These are phyloP conservation scores for Ophiocordyceps camponoti-saundersi DNA, from an alignment of 2,329 filamentous ascomycete species.

Conservation along the genomic window DNA sequence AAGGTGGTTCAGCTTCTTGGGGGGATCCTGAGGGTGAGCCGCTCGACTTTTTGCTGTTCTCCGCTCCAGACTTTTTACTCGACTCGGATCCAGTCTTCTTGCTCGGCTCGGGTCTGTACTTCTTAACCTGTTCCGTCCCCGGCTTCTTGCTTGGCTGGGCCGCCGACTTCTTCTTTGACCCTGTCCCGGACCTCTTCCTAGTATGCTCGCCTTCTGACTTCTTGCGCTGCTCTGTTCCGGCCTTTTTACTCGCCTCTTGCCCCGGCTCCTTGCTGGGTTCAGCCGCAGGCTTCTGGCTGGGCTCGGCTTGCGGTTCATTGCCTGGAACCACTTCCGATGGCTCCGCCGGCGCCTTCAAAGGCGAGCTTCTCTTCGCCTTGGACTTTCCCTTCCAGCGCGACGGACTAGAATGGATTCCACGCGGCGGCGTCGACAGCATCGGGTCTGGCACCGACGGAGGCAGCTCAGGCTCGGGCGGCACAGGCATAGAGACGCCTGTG, in stretches of 20 bases:
- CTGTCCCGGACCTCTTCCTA: slow-evolving; percentile 3
- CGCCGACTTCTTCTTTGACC: slow-evolving; percentile 1
- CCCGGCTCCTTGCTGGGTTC: background rate
- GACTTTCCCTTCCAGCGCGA: slow-evolving; percentile 23
- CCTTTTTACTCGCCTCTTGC: background rate
- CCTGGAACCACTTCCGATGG: slow-evolving; percentile 3
- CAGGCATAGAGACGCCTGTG: slow-evolving; percentile 12
- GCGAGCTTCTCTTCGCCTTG: slow-evolving; percentile 27
- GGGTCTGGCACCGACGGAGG: slow-evolving; percentile 40
- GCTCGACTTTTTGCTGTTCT: background rate
- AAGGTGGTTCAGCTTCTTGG: background rate
- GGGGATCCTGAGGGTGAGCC: background rate
- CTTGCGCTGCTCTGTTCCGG: background rate
- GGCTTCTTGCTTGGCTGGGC: background rate
- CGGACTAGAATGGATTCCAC: slow-evolving; percentile 43
- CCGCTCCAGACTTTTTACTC: background rate
- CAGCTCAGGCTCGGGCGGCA: slow-evolving; percentile 41
- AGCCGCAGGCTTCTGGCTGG: background rate
- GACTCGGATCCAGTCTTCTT: background rate
- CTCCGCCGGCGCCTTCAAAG: slow-evolving; percentile 26
- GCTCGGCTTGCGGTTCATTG: background rate
- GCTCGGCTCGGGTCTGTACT: background rate
- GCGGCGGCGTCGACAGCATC: slow-evolving; percentile 34
- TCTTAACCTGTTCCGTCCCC: background rate
- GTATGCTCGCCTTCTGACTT: background rate